Base-by-base conservation (phyloP, 305 asterid species). In the Solanum hybrid region DNA sequence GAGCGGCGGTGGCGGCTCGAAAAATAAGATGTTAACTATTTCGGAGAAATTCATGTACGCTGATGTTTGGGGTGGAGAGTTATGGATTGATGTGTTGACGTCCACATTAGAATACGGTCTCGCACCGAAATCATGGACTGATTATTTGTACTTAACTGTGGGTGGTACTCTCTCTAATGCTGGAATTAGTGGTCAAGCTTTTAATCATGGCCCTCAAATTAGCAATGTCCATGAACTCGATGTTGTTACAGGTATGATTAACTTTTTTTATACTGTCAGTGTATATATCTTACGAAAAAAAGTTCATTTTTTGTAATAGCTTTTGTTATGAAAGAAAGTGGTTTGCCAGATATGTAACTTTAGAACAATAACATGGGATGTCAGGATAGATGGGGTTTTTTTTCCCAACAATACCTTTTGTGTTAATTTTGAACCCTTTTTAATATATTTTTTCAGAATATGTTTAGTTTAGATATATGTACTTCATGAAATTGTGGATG, bases 11-110 rank as follows among this genome's bases (percentile, higher is more conserved):
- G 86, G 29, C 4, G 51, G 5, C 26, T 24, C 32, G 31, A 29
- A 29, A 27, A 29, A 29, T 6, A 73, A 78, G 92, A 75, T 91
- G 86, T 69, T 89, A 89, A 92, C 94, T 2, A 86, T 94, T 85
- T 92, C 92, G 78, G 95, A 93, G 96, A 88, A 92, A 86, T 89
- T 84, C 17, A 94, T 92, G 96, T 91, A 92, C 89, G 97, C 93
- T 56, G 98, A 96, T 88, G 98, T 93, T 34, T 95, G 98, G 98
- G 98, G 98, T n/a, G 98, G 98, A 19, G 97, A 95, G 69, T 66
- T 94, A 0, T 96, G 98, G 98, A 93, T 94, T 40, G 96, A 95
- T 93, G 97, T 96, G 77, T 89, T 96, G 87, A 92, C 36, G 91
- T 91, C 94, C 88, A 94, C 96, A 31, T 79, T 96, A 87, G 92